Base-by-base conservation (phyloP, 257 asterid genomes). In the Capsicum rhomboideum region DNA sequence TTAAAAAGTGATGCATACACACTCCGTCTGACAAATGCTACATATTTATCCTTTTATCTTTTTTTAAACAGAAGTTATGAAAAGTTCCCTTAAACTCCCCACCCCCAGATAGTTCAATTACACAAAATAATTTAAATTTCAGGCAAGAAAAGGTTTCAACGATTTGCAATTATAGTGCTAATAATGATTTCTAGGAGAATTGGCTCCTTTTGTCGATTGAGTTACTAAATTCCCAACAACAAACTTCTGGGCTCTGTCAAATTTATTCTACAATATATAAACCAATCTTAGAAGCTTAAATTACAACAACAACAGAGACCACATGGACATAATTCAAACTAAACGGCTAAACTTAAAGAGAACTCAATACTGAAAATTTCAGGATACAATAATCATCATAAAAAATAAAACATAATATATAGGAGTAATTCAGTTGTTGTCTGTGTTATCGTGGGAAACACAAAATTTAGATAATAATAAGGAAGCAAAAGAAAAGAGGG, bases 401-500 rank as follows among this genome's bases (percentile, higher is more conserved):
- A 1, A 61, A 4, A 56, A n/a, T 8, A 21, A 2, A 64, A 13
- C 21, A 49, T 49, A 49, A 49, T 18, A 64, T 6, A 64, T 34
- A n/a, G n/a, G n/a, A n/a, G 28, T 12, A 64, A 64, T 29, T 64
- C 42, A 26, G n/a, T 14, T 2, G 42, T 29, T 64, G n/a, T 28
- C 10, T 29, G n/a, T 64, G 72, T 64, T 28, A 21, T 6, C 13
- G 10, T 13, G 42, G 42, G 1, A 28, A 64, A 64, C 1, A 6
- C 8, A 54, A 66, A n/a, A 12, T 53, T 46, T 26, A 42, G 28
- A 83, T 31, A 46, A 56, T 17, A 66, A 64, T 12, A 49, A 58
- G 49, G 54, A 88, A 63, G 83, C 72, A 68, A 82, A 40, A 17
- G 10, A 74, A 71, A 28, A n/a, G 13, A 20, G 72, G 83, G 75